Conservation (phyloP, 2,329 filamentous ascomycete species). For the Ophiosphaerella korrae region DNA sequence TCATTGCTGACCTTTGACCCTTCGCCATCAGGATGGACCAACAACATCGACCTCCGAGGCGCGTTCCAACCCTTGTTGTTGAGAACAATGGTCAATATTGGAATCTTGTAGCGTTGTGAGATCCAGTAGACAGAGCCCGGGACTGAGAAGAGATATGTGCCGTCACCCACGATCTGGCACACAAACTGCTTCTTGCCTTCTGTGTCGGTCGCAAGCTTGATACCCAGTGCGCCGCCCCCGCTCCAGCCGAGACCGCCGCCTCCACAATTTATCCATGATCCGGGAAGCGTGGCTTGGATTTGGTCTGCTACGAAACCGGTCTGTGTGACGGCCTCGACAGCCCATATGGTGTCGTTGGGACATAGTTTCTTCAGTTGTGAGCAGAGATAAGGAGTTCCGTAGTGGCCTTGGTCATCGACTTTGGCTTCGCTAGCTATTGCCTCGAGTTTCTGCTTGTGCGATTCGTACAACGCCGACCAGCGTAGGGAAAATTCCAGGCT, state of each 20-base stretch:
- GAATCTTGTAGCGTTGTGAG: constrained; percentile 67
- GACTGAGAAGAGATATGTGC: constrained; percentile 69
- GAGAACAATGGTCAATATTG: constrained; percentile 68
- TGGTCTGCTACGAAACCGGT: constrained; percentile 71
- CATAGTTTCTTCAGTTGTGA: constrained; percentile 61
- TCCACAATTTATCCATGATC: constrained; percentile 80
- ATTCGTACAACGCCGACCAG: constrained; percentile 61
- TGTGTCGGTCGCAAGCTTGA: constrained; percentile 71
- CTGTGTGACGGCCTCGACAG: constrained; percentile 78
- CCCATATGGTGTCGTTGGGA: constrained; percentile 72
- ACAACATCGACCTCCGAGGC: constrained; percentile 63
- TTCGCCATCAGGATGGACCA: constrained; percentile 69
- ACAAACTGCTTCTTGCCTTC: constrained; percentile 49
- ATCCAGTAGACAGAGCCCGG: constrained; percentile 73
- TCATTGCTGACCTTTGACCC: constrained; percentile 66
- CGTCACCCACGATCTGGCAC: constrained; percentile 66
- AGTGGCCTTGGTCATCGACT: constrained; percentile 66
- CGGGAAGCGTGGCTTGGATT: constrained; percentile 68
- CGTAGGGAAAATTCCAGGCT: constrained; percentile 51
- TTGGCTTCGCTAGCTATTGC: constrained; percentile 63
- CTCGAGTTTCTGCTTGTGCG: constrained; percentile 64
- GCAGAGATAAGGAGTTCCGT: constrained; percentile 65
- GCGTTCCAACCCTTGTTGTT: constrained; percentile 77
- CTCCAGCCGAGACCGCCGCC: constrained; percentile 82
- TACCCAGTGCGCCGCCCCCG: constrained; percentile 73